Conservation (phyloP, 306 rosid genomes). For the Gillenia trifoliata region DNA sequence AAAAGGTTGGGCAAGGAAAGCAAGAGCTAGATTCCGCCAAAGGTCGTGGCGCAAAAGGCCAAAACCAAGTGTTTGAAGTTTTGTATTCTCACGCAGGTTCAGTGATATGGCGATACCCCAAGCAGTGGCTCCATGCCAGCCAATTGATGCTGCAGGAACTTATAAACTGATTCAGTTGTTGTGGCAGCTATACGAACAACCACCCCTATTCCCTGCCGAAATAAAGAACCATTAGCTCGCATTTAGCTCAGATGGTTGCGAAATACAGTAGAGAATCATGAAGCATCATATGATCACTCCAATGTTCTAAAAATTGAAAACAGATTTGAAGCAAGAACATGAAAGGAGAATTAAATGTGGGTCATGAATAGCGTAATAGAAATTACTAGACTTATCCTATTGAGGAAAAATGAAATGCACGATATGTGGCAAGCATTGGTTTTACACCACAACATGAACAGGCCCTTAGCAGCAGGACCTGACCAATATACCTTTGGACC, state of each 20-base stretch:
- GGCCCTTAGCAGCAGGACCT: neutral
- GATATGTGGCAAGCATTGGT: neutral
- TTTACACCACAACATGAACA: neutral
- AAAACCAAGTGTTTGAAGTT: neutral
- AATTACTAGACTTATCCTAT: neutral
- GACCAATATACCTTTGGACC: conserved; percentile 61
- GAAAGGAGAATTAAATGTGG: neutral
- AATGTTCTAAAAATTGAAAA: neutral
- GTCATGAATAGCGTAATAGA: neutral
- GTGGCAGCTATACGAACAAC: conserved; percentile 78
- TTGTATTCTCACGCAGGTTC: conserved; percentile 10
- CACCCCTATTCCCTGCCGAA: conserved; percentile 58
- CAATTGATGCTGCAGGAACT: conserved; percentile 64
- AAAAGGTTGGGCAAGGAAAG: neutral
- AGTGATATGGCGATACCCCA: conserved; percentile 70
- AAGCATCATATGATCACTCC: neutral
- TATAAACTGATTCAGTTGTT: conserved; percentile 79
- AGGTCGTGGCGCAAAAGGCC: no score
- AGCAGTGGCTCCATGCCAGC: conserved; percentile 69
- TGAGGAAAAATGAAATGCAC: neutral
- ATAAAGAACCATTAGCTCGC: neutral
- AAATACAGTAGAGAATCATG: neutral
- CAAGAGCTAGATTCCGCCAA: no score
- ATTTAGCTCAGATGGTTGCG: neutral
- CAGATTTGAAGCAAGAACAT: neutral